These are phyloP conservation scores for Penicillium digitatum DNA, from an alignment of 2,329 filamentous ascomycete species.

Conservation along the genomic window DNA sequence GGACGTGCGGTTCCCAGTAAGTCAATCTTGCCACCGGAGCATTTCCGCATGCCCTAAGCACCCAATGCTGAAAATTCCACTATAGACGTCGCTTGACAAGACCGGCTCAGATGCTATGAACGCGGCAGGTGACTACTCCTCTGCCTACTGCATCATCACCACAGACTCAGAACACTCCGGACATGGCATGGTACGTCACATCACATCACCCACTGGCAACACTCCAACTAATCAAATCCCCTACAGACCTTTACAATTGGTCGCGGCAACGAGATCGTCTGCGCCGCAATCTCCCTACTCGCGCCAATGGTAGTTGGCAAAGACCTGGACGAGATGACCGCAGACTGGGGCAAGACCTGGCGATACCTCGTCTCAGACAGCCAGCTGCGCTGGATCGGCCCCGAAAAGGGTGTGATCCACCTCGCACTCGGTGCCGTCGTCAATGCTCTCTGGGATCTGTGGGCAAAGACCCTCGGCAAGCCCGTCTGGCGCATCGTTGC, in stretches of 20 bases:
- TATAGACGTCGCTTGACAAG: conserved; percentile 81
- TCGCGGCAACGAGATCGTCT: conserved; percentile 89
- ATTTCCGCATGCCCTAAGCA: neutral
- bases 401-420: conserved; percentile 91
- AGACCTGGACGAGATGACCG: conserved; percentile 70
- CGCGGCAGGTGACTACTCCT: conserved; percentile 83
- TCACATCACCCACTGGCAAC: neutral
- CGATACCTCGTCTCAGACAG: conserved; percentile 85
- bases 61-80: neutral
- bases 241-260: conserved; percentile 45
- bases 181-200: conserved; percentile 41
- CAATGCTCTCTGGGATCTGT: conserved; percentile 93
- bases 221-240: conserved; percentile 1
- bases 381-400: conserved; percentile 89
- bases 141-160: conserved; percentile 88
- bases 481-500: conserved; percentile 87
- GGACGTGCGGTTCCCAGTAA: conserved; percentile 68
- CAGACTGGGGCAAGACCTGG: conserved; percentile 85
- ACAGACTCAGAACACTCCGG: conserved; percentile 60
- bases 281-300: conserved; percentile 74
- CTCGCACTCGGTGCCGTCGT: conserved; percentile 84
- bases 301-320: conserved; percentile 71
- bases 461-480: conserved; percentile 80
- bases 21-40: conserved; percentile 12
- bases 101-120: conserved; percentile 98